Evolutionary conservation across 2,329 filamentous ascomycete genomes (phyloP).

Genomic region (Xylaria sp.): DNA sequence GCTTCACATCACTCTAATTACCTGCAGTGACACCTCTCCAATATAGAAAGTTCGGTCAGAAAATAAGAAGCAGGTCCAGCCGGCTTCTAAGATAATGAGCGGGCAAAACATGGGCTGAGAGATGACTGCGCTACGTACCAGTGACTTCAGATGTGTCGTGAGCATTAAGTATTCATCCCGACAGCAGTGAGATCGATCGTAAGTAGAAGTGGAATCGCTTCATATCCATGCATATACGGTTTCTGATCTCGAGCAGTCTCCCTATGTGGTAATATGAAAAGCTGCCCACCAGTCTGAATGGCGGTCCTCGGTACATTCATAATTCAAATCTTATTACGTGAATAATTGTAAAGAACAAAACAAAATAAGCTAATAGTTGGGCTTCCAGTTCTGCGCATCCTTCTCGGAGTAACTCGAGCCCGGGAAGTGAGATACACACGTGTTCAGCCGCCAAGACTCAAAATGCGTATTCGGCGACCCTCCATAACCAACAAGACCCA

Average conservation of each 20-base stretch:
- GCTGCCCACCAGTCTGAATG: background rate
- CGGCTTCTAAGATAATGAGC: background rate
- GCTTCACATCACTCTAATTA: background rate
- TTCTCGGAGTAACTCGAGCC: background rate
- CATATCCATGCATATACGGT: background rate
- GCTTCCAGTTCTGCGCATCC: too few relatives aligned
- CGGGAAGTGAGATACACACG: slow-evolving; percentile 9
- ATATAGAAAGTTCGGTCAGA: slow-evolving; percentile 2
- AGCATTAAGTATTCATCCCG: background rate
- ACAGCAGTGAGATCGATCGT: background rate
- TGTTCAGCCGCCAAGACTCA: slow-evolving; percentile 32
- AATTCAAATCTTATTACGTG: background rate
- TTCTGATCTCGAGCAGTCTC: background rate
- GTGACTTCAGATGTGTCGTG: background rate
- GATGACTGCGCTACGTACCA: background rate
- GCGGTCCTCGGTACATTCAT: background rate
- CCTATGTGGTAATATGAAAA: background rate
- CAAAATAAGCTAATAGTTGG: background rate
- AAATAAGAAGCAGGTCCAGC: background rate
- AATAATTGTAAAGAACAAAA: background rate
- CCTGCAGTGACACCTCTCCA: background rate
- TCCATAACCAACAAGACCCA: slow-evolving; percentile 3
- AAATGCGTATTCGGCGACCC: slow-evolving; percentile 22
- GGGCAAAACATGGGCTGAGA: background rate
- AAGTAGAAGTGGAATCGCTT: background rate